These are phyloP conservation scores for Microcyclospora tardicrescens DNA, from an alignment of 2,329 filamentous ascomycete genomes.

Conservation along the genomic window DNA sequence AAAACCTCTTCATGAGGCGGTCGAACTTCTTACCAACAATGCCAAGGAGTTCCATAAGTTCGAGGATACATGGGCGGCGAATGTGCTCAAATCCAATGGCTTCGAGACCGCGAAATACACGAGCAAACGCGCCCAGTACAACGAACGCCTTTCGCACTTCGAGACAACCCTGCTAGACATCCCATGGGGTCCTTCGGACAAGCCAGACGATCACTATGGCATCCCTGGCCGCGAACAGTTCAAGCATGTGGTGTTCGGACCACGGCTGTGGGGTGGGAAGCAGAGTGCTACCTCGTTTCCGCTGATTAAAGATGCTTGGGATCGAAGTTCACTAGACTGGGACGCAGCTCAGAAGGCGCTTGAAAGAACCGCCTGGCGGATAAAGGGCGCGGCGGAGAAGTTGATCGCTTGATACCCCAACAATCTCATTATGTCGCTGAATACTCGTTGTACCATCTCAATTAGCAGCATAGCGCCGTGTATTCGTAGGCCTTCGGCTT, in stretches of 20 bases:
- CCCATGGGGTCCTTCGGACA: constrained; percentile 23
- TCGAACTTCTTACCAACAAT: constrained; percentile 45
- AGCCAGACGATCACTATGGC: constrained; percentile 8
- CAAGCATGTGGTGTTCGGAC: constrained; percentile 84
- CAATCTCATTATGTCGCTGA: too few species aligned
- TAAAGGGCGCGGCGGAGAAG: too few species aligned
- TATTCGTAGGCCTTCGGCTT: too few species aligned
- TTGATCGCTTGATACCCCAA: too few species aligned
- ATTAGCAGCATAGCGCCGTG: too few species aligned
- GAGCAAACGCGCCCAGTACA: constrained; percentile 58
- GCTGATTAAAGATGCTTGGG: too few species aligned
- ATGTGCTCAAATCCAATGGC: constrained; percentile 54
- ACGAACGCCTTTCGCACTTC: constrained; percentile 65
- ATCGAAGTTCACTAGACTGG: too few species aligned
- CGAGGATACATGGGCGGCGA: constrained; percentile 63
- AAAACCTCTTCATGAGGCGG: constrained; percentile 47
- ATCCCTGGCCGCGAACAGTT: constrained; percentile 81
- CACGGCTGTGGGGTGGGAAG: constrained; percentile 56
- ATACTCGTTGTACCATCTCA: too few species aligned
- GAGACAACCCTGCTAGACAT: constrained; percentile 69
- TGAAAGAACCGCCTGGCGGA: too few species aligned
- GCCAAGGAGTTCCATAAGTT: constrained; percentile 58
- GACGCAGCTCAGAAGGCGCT: too few species aligned
- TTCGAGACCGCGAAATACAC: constrained; percentile 62
- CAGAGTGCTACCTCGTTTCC: too few species aligned